phyloP scores from a whole-genome alignment of 345 rosid species.

The Eucalyptus urophylla region DNA sequence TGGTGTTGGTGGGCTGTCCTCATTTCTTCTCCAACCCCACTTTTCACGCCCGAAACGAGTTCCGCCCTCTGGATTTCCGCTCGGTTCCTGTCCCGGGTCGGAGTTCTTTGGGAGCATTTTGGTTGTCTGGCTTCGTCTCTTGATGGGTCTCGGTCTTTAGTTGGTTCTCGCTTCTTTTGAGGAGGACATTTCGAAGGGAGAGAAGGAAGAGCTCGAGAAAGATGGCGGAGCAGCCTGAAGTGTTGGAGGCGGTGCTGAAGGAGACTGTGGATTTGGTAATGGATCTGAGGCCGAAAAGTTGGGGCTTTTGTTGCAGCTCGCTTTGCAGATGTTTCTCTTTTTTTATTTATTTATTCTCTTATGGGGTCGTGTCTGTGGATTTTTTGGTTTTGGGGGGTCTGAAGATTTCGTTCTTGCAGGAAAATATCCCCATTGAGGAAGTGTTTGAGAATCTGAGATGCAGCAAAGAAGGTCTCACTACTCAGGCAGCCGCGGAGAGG shows the following conservation, averaged over 20 bases:
- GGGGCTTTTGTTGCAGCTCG: not conserved
- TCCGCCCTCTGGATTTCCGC: not conserved
- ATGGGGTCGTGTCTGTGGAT: not conserved
- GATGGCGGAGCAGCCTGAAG: slow-evolving; percentile 72
- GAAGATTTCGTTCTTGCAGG: slow-evolving; percentile 31
- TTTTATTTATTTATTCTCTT: not conserved
- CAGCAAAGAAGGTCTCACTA: slow-evolving; percentile 78
- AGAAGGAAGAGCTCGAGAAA: not conserved
- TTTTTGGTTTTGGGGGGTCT: not conserved
- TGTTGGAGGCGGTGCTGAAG: slow-evolving; percentile 86
- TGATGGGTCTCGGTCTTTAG: not conserved
- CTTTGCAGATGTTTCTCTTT: not conserved
- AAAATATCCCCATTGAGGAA: slow-evolving; percentile 95
- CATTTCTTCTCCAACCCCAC: not conserved
- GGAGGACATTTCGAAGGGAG: not conserved
- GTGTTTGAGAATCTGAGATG: slow-evolving; percentile 96
- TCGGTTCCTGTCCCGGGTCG: not conserved
- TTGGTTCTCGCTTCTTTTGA: not conserved
- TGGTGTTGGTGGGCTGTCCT: slow-evolving; percentile 22
- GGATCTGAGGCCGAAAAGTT: slow-evolving; percentile 40
- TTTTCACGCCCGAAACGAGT: not conserved
- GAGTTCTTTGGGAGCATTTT: not conserved
- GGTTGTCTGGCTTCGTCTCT: not conserved
- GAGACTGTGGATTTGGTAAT: slow-evolving; percentile 98
- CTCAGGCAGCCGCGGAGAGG: slow-evolving; percentile 81